Base-by-base conservation (phyloP, 169 alveolate genomes). In the Pseudocohnilembus persalinus region DNA sequence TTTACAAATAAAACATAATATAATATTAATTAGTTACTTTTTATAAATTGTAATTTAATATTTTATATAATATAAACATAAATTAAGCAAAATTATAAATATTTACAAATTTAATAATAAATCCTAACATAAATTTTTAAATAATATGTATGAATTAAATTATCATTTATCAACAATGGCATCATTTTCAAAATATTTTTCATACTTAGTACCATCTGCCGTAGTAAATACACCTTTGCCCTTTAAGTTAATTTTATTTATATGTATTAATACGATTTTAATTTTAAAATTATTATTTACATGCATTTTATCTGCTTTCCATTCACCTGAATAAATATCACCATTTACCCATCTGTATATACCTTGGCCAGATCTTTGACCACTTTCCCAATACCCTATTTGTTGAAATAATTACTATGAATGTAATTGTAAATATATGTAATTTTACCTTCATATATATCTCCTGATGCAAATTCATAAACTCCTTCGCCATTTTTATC, bases 281-380 rank as follows among this genome's bases (percentile, higher is more conserved):
- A 49, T 49, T 11, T 49, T 49, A 11, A 4, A 4, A 49, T 11
- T 49, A 49, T 49, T 49, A 49, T 49, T 49, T 49, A 49, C 93
- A 31, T 85, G 73, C 89, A 85, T 89, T 79, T 79, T 74, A 32
- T 88, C 91, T 34, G 77, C 31, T 30, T 73, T 25, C 88, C 90
- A 89, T 32, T 89, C 93, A 30, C 93, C 93, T 68, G 73, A 80
- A 80, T 85, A 89, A 6, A 80, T 83, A 78, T 88, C 90, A 0
- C 93, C 93, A 73, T 84, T 81, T n/a, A 31, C 28, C 94, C 94
- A 90, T 31, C 75, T 32, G 73, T 87, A 90, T 28, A 63, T 76
- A 25, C 94, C 94, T n/a, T 81, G 72, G 24, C 94, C 94, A 32
- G 82, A 80, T 49, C 89, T 85, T 82, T 87, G 86, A 31, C 89